These are phyloP conservation scores for Diaporthe sp. DNA, from an alignment of 2,329 filamentous ascomycete genomes.

Conservation along the genomic window DNA sequence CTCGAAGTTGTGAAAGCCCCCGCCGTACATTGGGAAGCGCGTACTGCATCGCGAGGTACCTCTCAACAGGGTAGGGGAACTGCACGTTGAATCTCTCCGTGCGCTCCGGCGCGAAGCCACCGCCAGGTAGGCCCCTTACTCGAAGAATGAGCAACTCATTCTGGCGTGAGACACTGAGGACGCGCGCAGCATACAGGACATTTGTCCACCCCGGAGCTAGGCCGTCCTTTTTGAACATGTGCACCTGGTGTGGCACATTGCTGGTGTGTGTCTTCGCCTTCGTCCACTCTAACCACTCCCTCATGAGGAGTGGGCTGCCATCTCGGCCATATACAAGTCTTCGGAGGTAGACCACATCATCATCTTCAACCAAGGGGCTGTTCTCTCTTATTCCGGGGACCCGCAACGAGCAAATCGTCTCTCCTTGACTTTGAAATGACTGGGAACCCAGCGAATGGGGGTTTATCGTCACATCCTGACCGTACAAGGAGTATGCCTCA, in stretches of 20 bases:
- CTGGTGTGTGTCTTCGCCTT: background rate
- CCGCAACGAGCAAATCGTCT: conserved; percentile 34
- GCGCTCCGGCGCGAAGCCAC: background rate
- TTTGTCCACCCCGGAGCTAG: conserved; percentile 41
- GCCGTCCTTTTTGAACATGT: background rate
- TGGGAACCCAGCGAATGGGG: background rate
- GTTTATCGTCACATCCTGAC: conserved; percentile 37
- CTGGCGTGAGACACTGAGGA: conserved; percentile 42
- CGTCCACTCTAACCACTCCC: conserved; percentile 25
- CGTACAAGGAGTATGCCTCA: conserved; percentile 42
- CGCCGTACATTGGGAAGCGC: conserved; percentile 41
- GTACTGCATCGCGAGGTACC: conserved; percentile 38
- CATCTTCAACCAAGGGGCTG: conserved; percentile 44
- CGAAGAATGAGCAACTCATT: conserved; percentile 41
- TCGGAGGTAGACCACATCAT: conserved; percentile 44
- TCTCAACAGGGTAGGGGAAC: conserved; percentile 39
- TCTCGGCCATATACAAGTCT: conserved; percentile 39
- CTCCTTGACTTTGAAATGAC: conserved; percentile 17
- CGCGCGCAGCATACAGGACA: conserved; percentile 42
- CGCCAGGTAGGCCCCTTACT: conserved; percentile 39
- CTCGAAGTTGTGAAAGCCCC: conserved; percentile 33
- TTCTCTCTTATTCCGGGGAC: conserved; percentile 46
- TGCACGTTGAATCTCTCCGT: conserved; percentile 43
- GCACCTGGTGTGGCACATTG: background rate
- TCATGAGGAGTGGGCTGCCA: conserved; percentile 30